Percentiles rank a stretch among this genome's conserved stretches.
Conservation (phyloP, 495 filamentous ascomycete genomes). For the Penicillium pulvis region DNA sequence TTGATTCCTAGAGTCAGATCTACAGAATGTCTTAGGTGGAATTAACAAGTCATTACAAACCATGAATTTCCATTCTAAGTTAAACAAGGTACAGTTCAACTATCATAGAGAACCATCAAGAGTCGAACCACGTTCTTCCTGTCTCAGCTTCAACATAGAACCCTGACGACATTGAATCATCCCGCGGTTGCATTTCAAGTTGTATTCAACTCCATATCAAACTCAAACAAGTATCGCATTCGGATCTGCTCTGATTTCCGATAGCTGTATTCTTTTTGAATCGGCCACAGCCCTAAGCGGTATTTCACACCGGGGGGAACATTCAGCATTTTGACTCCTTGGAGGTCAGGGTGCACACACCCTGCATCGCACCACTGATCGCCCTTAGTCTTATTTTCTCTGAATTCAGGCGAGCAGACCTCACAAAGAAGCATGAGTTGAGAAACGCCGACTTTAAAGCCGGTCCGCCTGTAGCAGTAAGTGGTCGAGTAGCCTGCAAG, state of each 20-base stretch:
- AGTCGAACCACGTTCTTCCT: too few species aligned
- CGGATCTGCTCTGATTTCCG: conserved; percentile 60
- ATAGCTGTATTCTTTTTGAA: background rate
- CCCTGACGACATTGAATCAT: background rate
- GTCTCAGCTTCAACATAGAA: too few species aligned
- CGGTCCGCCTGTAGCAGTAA: conserved; percentile 4
- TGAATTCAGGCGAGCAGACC: background rate
- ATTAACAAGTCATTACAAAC: too few species aligned
- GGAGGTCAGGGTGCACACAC: conserved; percentile 14
- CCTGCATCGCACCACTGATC: conserved; percentile 13
- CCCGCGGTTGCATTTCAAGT: background rate
- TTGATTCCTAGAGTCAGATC: too few species aligned
- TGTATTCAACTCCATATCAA: conserved; percentile 25
- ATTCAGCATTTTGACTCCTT: conserved; percentile 16
- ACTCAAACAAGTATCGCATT: conserved; percentile 70
- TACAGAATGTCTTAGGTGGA: too few species aligned
- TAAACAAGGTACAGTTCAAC: too few species aligned
- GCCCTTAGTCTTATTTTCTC: background rate
- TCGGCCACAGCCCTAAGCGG: background rate
- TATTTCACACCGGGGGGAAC: background rate
- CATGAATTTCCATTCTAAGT: too few species aligned
- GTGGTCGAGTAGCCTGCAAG: conserved; percentile 16
- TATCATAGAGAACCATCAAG: too few species aligned
- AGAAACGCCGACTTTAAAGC: background rate
- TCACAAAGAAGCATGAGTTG: conserved; percentile 20